Evolutionary conservation across 805 yeast species (phyloP), one percentile per base, ranked within the genome.

Genomic region (Yarrowia sp.): DNA sequence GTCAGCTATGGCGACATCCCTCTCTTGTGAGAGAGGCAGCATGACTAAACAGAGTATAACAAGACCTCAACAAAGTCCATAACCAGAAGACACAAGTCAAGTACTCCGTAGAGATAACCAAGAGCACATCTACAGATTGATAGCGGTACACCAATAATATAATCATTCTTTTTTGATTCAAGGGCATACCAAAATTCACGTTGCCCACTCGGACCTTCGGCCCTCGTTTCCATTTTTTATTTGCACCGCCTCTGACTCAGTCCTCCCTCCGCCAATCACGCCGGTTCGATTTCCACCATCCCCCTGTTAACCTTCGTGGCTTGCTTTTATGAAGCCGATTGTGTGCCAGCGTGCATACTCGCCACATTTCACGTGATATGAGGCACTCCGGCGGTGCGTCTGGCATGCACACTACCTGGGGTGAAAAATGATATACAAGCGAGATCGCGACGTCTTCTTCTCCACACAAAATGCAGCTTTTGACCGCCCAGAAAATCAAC

Each of bases 281-380:
- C 2, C 16, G 6, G 22, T 3, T 6, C 6, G 25, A 29, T 46
- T 46, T 12, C 3, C 35, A 31, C 16, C 36, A 19, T 19, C 10
- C 19, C 53, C 12, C 25, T 1, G n/a, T 5, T 10, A 14, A 21
- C 22, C 22, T n/a, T 47, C 6, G 56, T 49, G 56, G 56, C 88
- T 85, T 68, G 41, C 56, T 13, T 16, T 6, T 12, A 4, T 10
- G 6, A 16, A 6, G 22, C 10, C 49, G 49, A 16, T 42, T 42
- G 22, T 25, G 47, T 41, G 47, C n/a, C 16, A n/a, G 29, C 12
- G 24, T 47, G 41, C 56, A 49, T 49, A 49, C 27, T 49, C 56
- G 56, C 56, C 56, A 49, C 56, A 49, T 49, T 49, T 49, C 56
- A 49, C 56, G 56, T 49, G 56, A 32, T 21, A 49, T 49, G 56